Percentiles rank a stretch among this genome's conserved stretches.
phyloP scores from a whole-genome alignment of 2,329 filamentous ascomycete genomes.

The Monilinia laxa region DNA sequence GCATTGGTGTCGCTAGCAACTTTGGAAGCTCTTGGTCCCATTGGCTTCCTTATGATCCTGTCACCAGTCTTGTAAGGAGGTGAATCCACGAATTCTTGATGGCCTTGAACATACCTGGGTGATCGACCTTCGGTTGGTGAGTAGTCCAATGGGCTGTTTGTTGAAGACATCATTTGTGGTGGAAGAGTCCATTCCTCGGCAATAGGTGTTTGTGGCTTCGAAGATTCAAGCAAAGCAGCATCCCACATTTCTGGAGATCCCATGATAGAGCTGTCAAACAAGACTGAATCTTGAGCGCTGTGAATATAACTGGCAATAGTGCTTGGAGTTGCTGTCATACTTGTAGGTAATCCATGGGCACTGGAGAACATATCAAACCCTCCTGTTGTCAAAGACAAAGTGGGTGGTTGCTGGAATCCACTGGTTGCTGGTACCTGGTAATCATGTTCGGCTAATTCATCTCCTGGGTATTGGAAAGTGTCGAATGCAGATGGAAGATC shows the following conservation, averaged over 20 bases:
- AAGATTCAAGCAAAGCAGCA: conserved; percentile 35
- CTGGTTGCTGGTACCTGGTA: conserved; percentile 34
- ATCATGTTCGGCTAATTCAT: conserved; percentile 33
- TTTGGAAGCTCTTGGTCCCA: conserved; percentile 38
- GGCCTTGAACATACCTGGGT: conserved; percentile 39
- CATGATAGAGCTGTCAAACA: conserved; percentile 30
- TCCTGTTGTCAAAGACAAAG: conserved; percentile 31
- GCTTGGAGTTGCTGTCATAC: conserved; percentile 27
- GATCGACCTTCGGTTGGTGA: conserved; percentile 37
- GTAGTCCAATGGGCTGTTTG: conserved; percentile 37
- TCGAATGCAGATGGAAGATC: conserved; percentile 36
- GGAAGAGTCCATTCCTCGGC: conserved; percentile 33
- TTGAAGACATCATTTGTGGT: conserved; percentile 32
- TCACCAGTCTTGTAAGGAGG: conserved; percentile 37
- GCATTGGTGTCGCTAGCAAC: conserved; percentile 34
- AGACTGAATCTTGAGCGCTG: conserved; percentile 29
- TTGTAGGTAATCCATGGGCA: conserved; percentile 27
- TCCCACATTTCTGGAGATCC: conserved; percentile 36
- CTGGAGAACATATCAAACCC: conserved; percentile 33
- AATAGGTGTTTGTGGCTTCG: conserved; percentile 34
- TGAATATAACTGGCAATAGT: conserved; percentile 30
- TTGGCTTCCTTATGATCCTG: conserved; percentile 36
- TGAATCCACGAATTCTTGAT: conserved; percentile 35
- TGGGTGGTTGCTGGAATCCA: conserved; percentile 26
- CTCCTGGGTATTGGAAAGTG: conserved; percentile 35